phyloP scores from a whole-genome alignment of 2,329 filamentous ascomycete genomes.

The Clonostachys rhizophaga region DNA sequence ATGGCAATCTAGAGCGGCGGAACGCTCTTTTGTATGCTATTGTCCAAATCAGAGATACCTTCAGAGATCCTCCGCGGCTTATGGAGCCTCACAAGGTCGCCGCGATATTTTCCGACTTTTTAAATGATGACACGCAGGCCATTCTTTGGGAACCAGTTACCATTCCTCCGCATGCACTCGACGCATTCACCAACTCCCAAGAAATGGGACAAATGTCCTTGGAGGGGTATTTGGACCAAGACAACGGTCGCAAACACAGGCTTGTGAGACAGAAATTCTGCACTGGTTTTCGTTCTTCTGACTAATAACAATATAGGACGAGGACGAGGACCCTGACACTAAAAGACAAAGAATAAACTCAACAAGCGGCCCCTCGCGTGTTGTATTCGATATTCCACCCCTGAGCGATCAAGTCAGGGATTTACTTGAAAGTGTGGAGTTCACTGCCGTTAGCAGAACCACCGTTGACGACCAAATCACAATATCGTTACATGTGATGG shows the following conservation, averaged over 20 bases:
- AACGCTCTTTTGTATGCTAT: constrained; percentile 34
- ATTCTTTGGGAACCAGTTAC: constrained; percentile 40
- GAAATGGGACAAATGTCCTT: constrained; percentile 16
- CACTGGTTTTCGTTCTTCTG: neutral
- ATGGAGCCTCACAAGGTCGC: constrained; percentile 41
- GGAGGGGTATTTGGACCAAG: constrained; percentile 8
- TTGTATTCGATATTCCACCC: constrained; percentile 6
- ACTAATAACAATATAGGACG: constrained; percentile 4
- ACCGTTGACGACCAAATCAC: constrained; percentile 12
- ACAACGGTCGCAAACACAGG: constrained; percentile 39
- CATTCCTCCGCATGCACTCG: constrained; percentile 22
- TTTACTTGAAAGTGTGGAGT: constrained; percentile 12
- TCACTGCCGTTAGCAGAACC: neutral
- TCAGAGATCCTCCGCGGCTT: constrained; percentile 32
- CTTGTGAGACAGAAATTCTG: constrained; percentile 27
- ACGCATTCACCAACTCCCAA: constrained; percentile 36
- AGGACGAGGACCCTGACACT: constrained; percentile 17
- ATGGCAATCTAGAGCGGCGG: constrained; percentile 37
- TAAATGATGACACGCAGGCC: constrained; percentile 28
- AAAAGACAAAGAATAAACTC: constrained; percentile 17
- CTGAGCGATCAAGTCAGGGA: constrained; percentile 21
- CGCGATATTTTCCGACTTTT: constrained; percentile 36
- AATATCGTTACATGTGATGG: constrained; percentile 25
- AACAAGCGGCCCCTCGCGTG: no score
- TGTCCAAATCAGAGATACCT: constrained; percentile 25